phyloP scores from a whole-genome alignment of 2,329 filamentous ascomycete species.

The Lasiodiplodia citricola region DNA sequence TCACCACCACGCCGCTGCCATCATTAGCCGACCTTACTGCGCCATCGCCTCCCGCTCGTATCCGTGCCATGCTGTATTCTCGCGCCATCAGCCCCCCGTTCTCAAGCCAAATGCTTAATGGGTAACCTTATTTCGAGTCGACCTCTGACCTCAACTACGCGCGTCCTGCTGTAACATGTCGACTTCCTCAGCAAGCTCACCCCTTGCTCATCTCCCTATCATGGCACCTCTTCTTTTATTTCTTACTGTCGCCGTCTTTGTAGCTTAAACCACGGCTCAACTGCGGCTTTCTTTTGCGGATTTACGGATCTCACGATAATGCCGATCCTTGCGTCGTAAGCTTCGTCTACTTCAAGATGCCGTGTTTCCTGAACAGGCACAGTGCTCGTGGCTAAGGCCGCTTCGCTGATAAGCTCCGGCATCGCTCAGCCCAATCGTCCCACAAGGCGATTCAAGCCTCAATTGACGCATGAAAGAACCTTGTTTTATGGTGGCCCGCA shows the following conservation, averaged over 20 bases:
- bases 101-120: neutral
- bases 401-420: neutral
- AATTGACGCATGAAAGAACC: neutral
- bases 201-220: neutral
- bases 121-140: neutral
- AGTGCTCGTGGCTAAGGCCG: neutral
- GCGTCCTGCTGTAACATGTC: neutral
- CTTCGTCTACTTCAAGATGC: slow-evolving; percentile 17
- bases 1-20: neutral
- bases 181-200: neutral
- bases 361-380: neutral
- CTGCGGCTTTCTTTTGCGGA: neutral
- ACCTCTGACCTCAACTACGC: neutral
- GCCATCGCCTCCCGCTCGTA: neutral
- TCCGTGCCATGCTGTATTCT: neutral
- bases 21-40: neutral
- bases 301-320: neutral
- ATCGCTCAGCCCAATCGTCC: neutral
- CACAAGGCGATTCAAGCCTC: neutral
- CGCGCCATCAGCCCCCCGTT: neutral
- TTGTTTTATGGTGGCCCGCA: neutral
- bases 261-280: neutral
- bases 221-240: neutral
- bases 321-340: slow-evolving; percentile 21
- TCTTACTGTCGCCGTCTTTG: neutral